Percentiles rank a stretch among this genome's conserved stretches.
These are phyloP conservation scores for Canavalia ensiformis DNA, from an alignment of 306 rosid species.

Conservation along the genomic window DNA sequence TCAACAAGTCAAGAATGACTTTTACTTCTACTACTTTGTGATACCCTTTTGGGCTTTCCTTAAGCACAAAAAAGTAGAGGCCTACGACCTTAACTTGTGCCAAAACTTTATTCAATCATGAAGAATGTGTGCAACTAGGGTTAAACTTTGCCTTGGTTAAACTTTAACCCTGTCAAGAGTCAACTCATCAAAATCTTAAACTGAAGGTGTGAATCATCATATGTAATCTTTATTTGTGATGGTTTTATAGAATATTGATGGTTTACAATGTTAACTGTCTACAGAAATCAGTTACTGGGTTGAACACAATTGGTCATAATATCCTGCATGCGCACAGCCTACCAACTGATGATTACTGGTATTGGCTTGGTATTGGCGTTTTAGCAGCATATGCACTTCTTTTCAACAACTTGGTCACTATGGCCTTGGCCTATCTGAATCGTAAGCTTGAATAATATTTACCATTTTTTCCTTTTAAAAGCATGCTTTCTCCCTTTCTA, in stretches of 20 bases:
- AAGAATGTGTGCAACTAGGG: background rate
- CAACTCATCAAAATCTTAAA: constrained; percentile 30
- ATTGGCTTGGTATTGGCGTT: constrained; percentile 74
- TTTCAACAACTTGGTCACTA: constrained; percentile 72
- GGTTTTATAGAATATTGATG: constrained; percentile 31
- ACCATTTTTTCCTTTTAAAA: constrained; percentile 9
- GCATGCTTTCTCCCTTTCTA: constrained; percentile 1
- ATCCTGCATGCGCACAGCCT: constrained; percentile 63
- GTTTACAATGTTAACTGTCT: constrained; percentile 46
- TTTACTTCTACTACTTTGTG: background rate
- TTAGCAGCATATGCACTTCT: constrained; percentile 57
- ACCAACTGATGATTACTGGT: constrained; percentile 75
- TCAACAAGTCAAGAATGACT: constrained; percentile 4
- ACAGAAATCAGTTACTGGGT: constrained; percentile 66
- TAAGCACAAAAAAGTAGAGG: background rate
- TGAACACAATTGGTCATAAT: constrained; percentile 65
- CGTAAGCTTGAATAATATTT: constrained; percentile 64
- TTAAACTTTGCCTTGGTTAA: background rate
- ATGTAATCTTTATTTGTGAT: background rate
- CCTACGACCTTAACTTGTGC: background rate
- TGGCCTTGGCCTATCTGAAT: constrained; percentile 77
- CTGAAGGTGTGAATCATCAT: background rate
- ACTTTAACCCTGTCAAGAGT: background rate
- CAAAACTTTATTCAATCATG: constrained; percentile 4
- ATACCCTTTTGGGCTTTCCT: background rate